Evolutionary conservation across 331 rosid genomes (phyloP), one percentile per base, ranked within the genome.

Genomic region (Cydonia oblonga): DNA sequence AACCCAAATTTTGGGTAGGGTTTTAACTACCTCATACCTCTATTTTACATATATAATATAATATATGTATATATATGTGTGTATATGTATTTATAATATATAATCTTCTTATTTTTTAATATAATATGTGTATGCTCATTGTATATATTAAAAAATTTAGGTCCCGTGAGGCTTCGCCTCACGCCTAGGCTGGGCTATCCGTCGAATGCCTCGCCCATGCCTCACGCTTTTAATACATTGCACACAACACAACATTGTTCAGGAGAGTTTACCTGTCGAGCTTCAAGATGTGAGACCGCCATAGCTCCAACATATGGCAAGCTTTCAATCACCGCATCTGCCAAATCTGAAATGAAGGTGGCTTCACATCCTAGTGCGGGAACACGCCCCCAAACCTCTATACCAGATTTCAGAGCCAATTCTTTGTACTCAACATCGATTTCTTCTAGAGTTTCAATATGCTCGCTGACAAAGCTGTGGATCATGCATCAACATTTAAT

Each of bases 241-340:
- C 24, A 16, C 67, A 29, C 14, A 29, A 29, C 24, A 5, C 32
- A 29, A 29, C 32, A 29, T 29, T 29, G 32, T 29, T 29, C 32
- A 5, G 32, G 23, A 30, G 73, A 38, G 73, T 57, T 61, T 83
- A 93, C 97, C 96, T 93, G 98, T 63, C 98, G 95, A 74, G 98
- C 97, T 89, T 93, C 98, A 59, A 93, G 90, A 78, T 93, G 88
- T 53, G 98, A 93, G 82, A 93, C 96, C 5, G 98, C 97, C 98
- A 93, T 93, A 19, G 97, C 98, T 77, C 98, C 97, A 66, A 91
- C 98, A 58, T 93, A 93, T 1, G 98, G 98, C 70, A 93, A 92
- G 74, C 91, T 85, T 89, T 93, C 98, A 64, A 93, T 91, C 65
- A 93, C 98, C 4, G 98, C 98, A 76, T 93, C 98, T 78, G 98